These are phyloP conservation scores for Fusarium newnesense DNA, from an alignment of 2,329 filamentous ascomycete species.

Conservation along the genomic window DNA sequence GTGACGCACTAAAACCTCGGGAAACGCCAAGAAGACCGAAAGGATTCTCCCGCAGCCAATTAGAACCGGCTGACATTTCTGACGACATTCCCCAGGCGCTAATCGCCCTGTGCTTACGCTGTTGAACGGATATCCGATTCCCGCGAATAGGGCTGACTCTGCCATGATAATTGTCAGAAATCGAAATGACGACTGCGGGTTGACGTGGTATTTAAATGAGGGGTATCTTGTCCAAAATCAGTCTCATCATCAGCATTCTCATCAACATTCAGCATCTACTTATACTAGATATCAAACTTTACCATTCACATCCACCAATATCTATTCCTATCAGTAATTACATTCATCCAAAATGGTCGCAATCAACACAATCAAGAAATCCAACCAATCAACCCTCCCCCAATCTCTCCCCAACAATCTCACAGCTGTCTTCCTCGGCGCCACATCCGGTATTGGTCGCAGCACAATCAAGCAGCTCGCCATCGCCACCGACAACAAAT, in stretches of 20 bases:
- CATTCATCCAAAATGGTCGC: conserved; percentile 13
- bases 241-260: not conserved
- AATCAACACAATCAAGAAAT: conserved; percentile 14
- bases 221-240: not conserved
- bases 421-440: conserved; percentile 30
- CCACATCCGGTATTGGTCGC: conserved; percentile 33
- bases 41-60: not conserved
- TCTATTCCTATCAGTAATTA: not conserved
- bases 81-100: not conserved
- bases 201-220: not conserved
- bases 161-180: not conserved
- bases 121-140: conserved; percentile 12
- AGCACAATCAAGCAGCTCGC: conserved; percentile 22
- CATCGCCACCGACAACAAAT: conserved; percentile 4
- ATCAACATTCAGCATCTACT: not conserved
- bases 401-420: conserved; percentile 3
- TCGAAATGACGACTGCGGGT: not conserved
- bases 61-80: not conserved
- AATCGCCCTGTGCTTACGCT: not conserved
- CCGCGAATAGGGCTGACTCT: not conserved
- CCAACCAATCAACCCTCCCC: conserved; percentile 11
- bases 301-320: not conserved
- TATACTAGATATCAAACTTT: not conserved
- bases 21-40: not conserved
- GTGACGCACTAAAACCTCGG: not conserved